Conservation (phyloP, 2,329 filamentous ascomycete species). For the Byssothecium circinans region DNA sequence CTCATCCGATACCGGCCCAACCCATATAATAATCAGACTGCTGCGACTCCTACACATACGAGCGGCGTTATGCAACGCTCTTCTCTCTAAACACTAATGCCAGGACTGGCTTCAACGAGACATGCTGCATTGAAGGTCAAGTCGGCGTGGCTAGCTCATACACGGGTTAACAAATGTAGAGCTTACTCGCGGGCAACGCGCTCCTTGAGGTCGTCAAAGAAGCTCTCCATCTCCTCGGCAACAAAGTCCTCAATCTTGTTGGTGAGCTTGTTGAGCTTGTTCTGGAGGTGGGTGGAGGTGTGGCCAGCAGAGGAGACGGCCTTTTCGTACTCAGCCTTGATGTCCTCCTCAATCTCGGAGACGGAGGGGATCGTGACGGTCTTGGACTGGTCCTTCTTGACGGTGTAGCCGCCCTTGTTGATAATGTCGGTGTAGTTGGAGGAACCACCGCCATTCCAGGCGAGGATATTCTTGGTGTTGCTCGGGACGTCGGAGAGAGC, state of each 20-base stretch:
- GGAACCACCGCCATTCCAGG: constrained; percentile 97
- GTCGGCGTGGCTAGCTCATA: neutral
- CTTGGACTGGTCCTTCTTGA: constrained; percentile 45
- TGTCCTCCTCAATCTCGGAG: constrained; percentile 41
- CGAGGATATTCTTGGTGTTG: constrained; percentile 90
- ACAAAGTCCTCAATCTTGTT: constrained; percentile 52
- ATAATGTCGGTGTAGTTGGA: constrained; percentile 88
- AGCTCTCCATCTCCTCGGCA: constrained; percentile 53
- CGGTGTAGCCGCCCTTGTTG: constrained; percentile 70
- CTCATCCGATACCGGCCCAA: constrained; percentile 5
- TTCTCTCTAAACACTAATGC: neutral
- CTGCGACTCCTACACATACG: constrained; percentile 6
- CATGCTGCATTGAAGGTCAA: neutral
- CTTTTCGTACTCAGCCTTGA: constrained; percentile 39
- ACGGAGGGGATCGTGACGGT: constrained; percentile 43
- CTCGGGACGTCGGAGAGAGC: constrained; percentile 79
- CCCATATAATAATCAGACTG: constrained; percentile 10
- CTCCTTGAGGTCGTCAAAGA: constrained; percentile 57
- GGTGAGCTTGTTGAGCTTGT: constrained; percentile 52
- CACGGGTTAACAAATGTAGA: neutral
- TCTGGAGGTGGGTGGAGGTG: constrained; percentile 47
- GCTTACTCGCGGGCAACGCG: constrained; percentile 39
- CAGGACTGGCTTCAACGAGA: neutral
- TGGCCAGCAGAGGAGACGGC: constrained; percentile 43
- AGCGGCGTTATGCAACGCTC: constrained; percentile 14